Evolutionary conservation across 148 eudicot genomes (phyloP), one percentile per base, ranked within the genome.

Genomic region (Agrostemma githago): DNA sequence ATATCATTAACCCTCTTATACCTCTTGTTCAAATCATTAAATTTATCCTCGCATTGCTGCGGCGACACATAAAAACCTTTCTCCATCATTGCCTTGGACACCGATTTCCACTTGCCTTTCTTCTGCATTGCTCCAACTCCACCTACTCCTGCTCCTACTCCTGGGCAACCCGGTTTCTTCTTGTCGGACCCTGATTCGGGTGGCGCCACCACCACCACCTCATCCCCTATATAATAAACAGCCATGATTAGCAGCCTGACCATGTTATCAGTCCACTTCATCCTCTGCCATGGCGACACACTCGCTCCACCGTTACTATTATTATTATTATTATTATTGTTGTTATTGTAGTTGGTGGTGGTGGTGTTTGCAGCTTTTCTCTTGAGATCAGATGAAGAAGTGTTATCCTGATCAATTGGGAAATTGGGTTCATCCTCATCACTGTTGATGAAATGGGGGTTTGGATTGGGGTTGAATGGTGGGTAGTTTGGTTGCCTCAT

Each of bases 21-120:
- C 77, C 98, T 82, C 82, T 94, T 94, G 76, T 94, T 94, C 73
- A 94, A 76, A 72, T 94, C 98, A 78, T 94, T 94, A 72, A 94
- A 94, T 60, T 94, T 94, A 72, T 94, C 98, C 78, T 94, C 98
- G 62, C 98, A 92, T 77, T 94, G 98, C 69, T 94, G 98, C 3
- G 98, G 98, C 5, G 98, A 94, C 26, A 94, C 98, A 74, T 76
- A 82, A 71, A 89, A 94, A 65, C 98, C 97, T 40, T 86, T 89
- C 80, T 91, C 97, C 93, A 89, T 85, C 98, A 94, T 89, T 2
- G 98, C 97, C 66, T 81, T 77, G 2, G 98, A 94, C 63, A 94
- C 96, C 8, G 98, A 94, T 73, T 94, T 94, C 98, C 98, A 94
- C 48, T 94, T 94, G 68, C 98, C 98, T 74, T 94, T 94, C 86